These are phyloP conservation scores for Debaryomyces hansenii DNA, from an alignment of 805 yeast species.

Conservation along the genomic window DNA sequence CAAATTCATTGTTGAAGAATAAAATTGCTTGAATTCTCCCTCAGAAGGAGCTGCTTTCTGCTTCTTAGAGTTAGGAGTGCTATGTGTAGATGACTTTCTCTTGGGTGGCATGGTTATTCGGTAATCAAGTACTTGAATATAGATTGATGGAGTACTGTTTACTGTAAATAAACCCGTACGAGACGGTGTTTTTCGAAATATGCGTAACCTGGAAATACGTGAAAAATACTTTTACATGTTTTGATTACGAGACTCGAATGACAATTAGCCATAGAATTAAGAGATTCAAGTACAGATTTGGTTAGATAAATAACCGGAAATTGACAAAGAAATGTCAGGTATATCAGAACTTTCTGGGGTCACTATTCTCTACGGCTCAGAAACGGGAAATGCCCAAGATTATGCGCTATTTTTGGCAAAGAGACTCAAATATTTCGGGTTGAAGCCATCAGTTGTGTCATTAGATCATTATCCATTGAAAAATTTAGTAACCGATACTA, in stretches of 20 bases:
- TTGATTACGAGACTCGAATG: background rate
- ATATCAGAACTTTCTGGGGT: slow-evolving; percentile 21
- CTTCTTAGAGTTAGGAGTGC: slow-evolving; percentile 11
- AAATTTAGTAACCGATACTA: slow-evolving; percentile 48
- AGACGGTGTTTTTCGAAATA: background rate
- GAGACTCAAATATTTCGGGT: slow-evolving; percentile 53
- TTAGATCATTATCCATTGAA: slow-evolving; percentile 63
- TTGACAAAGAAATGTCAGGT: no score
- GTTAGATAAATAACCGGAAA: no score
- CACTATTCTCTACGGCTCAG: slow-evolving; percentile 82
- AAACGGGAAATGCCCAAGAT: slow-evolving; percentile 90
- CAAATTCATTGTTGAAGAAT: slow-evolving; percentile 28
- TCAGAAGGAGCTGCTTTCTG: slow-evolving; percentile 16
- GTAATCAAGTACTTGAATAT: background rate
- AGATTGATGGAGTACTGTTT: background rate
- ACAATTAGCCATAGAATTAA: no score
- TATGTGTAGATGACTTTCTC: slow-evolving; percentile 12
- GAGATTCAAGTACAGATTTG: no score
- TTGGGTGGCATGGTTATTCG: slow-evolving; percentile 21
- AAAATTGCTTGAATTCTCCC: slow-evolving; percentile 28
- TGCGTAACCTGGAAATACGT: slow-evolving; percentile 3
- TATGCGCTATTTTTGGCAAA: slow-evolving; percentile 66
- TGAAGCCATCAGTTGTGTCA: slow-evolving; percentile 48
- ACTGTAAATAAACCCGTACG: background rate
- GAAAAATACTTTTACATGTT: background rate